Percentiles rank a stretch among this genome's conserved stretches.
These are phyloP conservation scores for Liriodendron chinense DNA, from an alignment of 164 flowering plant genomes.

Conservation along the genomic window DNA sequence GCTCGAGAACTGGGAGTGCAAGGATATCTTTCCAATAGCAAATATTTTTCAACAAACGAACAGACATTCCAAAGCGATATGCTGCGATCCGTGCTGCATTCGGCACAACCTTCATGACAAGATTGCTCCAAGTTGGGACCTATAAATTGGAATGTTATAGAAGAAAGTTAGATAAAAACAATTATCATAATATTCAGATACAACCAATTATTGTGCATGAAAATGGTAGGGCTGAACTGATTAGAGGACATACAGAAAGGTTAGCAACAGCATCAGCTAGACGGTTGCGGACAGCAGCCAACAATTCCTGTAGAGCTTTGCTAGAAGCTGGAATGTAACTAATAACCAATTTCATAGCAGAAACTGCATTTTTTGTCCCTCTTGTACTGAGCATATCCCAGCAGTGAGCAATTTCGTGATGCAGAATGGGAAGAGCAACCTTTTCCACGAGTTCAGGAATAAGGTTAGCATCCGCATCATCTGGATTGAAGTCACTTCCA, in stretches of 20 bases:
- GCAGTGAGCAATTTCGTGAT: constrained; percentile 76
- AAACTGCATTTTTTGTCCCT: constrained; percentile 75
- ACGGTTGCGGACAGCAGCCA: constrained; percentile 61
- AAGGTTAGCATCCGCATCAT: constrained; percentile 82
- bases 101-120: constrained; percentile 73
- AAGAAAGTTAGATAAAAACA: constrained; percentile 6
- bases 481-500: constrained; percentile 43
- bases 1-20: constrained; percentile 62
- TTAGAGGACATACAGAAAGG: constrained; percentile 45
- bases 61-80: constrained; percentile 78
- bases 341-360: constrained; percentile 65
- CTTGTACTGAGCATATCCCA: constrained; percentile 90
- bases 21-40: constrained; percentile 90
- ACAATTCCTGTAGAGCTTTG: constrained; percentile 60
- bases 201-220: not conserved
- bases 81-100: constrained; percentile 79
- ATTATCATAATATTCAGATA: not conserved
- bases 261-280: constrained; percentile 66
- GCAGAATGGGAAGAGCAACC: constrained; percentile 84
- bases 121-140: constrained; percentile 88
- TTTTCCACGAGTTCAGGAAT: constrained; percentile 84
- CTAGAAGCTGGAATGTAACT: constrained; percentile 65
- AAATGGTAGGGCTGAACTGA: not conserved
- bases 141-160: constrained; percentile 14
- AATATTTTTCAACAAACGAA: constrained; percentile 81